Conservation (phyloP, 305 asterid genomes). For the Fraxinus sp. region DNA sequence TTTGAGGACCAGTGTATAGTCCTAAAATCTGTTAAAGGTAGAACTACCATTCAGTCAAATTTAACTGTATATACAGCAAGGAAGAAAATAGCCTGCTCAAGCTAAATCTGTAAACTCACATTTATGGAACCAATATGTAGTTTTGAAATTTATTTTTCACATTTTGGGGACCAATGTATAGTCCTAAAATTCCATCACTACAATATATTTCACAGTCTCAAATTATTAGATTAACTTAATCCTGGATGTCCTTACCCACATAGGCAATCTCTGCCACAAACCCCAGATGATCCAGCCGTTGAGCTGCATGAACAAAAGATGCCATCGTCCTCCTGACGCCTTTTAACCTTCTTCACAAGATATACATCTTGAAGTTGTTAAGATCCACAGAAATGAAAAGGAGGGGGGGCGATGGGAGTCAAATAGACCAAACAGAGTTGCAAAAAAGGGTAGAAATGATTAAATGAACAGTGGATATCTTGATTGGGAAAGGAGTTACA, state of each 20-base stretch:
- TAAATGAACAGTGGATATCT: not conserved
- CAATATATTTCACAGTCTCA: not conserved
- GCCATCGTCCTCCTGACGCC: constrained; percentile 83
- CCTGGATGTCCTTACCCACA: constrained; percentile 63
- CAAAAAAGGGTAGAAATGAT: not conserved
- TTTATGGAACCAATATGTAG: not conserved
- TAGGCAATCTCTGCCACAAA: constrained; percentile 83
- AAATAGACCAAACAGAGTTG: not conserved
- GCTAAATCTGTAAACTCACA: not conserved
- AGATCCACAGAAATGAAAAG: constrained; percentile 30
- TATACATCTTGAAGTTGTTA: constrained; percentile 69
- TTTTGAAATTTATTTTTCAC: not conserved
- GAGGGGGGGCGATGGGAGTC: not conserved
- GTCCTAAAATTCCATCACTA: not conserved
- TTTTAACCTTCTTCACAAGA: constrained; percentile 75
- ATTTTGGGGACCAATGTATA: not conserved
- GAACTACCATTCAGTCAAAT: not conserved
- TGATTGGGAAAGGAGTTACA: not conserved
- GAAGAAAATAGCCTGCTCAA: not conserved
- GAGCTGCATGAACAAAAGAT: constrained; percentile 86
- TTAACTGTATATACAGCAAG: not conserved
- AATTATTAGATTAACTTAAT: constrained; percentile 14
- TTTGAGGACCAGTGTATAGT: not conserved
- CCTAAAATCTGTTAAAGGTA: not conserved
- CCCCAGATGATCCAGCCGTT: constrained; percentile 60